A percentile compares a stretch with the other conserved stretches of the same genome.
phyloP scores from a whole-genome alignment of 2,329 filamentous ascomycete species.

The Cercospora zeina region DNA sequence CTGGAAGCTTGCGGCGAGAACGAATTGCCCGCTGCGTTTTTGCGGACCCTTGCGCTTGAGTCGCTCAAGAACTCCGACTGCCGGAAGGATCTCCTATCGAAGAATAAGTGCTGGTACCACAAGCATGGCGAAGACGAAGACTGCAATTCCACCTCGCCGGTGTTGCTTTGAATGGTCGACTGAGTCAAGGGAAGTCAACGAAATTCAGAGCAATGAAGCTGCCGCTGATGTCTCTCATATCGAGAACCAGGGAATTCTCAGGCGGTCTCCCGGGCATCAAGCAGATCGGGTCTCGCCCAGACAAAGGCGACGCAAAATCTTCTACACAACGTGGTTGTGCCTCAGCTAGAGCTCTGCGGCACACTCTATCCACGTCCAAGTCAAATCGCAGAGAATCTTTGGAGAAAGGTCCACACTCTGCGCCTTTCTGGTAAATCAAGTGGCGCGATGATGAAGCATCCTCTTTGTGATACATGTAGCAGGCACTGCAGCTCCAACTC shows the following conservation, averaged over 20 bases:
- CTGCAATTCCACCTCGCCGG: not conserved
- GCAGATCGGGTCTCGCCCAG: no score
- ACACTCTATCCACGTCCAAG: not conserved
- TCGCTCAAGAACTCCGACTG: not conserved
- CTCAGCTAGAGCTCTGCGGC: not conserved
- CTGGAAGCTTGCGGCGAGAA: not conserved
- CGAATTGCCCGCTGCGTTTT: not conserved
- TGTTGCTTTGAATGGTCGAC: not conserved
- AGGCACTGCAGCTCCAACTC: not conserved
- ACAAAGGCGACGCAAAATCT: no score
- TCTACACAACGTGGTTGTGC: not conserved
- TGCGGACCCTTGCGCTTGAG: not conserved
- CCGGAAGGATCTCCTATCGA: not conserved
- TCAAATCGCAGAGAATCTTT: not conserved
- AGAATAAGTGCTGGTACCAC: constrained; percentile 5
- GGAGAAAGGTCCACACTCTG: not conserved
- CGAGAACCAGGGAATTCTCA: not conserved
- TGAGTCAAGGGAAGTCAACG: not conserved
- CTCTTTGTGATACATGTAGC: not conserved
- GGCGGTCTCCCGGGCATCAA: no score
- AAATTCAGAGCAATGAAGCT: not conserved
- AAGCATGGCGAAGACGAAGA: not conserved
- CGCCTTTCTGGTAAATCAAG: not conserved
- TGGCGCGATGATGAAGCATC: not conserved
- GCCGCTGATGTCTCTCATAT: not conserved